These are phyloP conservation scores for Blastocystis sp. DNA, from an alignment of 352 stramenopile genomes.

Conservation along the genomic window DNA sequence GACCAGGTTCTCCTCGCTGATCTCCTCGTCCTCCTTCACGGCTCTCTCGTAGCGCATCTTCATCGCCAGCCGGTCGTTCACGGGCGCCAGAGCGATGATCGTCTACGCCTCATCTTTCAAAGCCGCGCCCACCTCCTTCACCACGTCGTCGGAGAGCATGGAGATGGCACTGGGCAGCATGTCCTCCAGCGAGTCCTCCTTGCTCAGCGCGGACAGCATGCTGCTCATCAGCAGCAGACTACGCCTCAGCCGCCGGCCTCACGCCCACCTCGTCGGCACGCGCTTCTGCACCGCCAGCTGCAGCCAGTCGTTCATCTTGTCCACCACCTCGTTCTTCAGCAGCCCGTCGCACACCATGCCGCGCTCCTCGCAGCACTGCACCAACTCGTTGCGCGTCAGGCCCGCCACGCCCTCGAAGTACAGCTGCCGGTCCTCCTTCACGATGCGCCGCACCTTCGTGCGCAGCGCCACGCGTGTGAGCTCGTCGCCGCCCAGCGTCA, in stretches of 20 bases:
- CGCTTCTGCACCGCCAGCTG: conserved; percentile 47
- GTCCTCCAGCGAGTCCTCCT: conserved; percentile 20
- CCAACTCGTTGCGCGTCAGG: conserved; percentile 38
- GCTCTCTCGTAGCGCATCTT: conserved; percentile 62
- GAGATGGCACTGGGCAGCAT: conserved; percentile 53
- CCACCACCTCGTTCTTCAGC: conserved; percentile 42
- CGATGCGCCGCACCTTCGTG: conserved; percentile 5
- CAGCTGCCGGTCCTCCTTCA: conserved; percentile 50
- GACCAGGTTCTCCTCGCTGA: conserved; percentile 60
- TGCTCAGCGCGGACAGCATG: conserved; percentile 37
- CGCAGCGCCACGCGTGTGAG: conserved; percentile 29
- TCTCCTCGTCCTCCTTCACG: conserved; percentile 54
- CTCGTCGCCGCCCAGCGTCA: conserved; percentile 52
- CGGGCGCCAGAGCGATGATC: conserved; percentile 52
- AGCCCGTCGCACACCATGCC: conserved; percentile 38
- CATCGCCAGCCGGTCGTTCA: conserved; percentile 33
- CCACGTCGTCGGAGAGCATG: conserved; percentile 60
- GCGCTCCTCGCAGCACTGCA: conserved; percentile 31
- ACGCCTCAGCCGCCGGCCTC: not conserved
- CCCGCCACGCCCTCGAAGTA: conserved; percentile 58
- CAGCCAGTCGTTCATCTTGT: conserved; percentile 59
- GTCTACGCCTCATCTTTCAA: conserved; percentile 18
- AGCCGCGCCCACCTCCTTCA: conserved; percentile 39
- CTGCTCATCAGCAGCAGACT: conserved; percentile 47
- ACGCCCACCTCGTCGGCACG: conserved; percentile 10